Evolutionary conservation across 2,329 filamentous ascomycete species (phyloP), one percentile per base, ranked within the genome.

Genomic region (Stachybotrys chlorohalonatus): DNA sequence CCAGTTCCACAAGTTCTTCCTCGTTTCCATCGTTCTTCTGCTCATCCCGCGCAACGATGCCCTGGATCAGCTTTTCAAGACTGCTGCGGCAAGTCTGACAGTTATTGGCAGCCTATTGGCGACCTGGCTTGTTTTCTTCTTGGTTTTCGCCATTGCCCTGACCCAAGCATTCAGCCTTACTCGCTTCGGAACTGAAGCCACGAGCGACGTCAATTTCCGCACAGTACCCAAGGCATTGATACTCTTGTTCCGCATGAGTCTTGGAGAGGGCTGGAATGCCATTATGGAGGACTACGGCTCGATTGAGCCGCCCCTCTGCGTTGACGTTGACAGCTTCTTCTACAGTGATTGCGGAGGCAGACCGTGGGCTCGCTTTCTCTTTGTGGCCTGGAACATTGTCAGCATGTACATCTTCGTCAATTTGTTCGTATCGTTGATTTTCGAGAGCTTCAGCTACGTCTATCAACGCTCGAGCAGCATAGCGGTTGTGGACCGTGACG

Each of bases 401-500:
- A 97, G 93, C 87, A 99, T 99, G 94, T 99, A 99, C 73, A 95
- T 99, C 65, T 99, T 99, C 66, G 93, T 97, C 66, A 96, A 93
- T 66, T 75, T 99, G 67, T 99, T 99, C 70, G 93, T 99, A 56
- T 99, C 94, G 51, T 84, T 99, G 68, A 99, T 99, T 62, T 99
- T 95, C 73, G 94, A 99, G 75, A 97, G 92, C 72, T 99, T 99
- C 79, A 96, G 91, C 69, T 99, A 99, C 66, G 94, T 99, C 59
- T 99, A 97, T 69, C 95, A 99, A 73, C 84, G 91, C 59, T 96
- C 93, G 57, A 96, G 89, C 65, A 90, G 91, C n/a, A 80, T 96
- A 62, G 90, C 89, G 6, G 87, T 89, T 57, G 87, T 99, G 63
- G 95, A 90, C 64, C 83, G 94, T 60, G 91, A 96, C 63, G 94